Base-by-base conservation (phyloP, 1,284 basidiomycete genomes). In the Athelia sp. region DNA sequence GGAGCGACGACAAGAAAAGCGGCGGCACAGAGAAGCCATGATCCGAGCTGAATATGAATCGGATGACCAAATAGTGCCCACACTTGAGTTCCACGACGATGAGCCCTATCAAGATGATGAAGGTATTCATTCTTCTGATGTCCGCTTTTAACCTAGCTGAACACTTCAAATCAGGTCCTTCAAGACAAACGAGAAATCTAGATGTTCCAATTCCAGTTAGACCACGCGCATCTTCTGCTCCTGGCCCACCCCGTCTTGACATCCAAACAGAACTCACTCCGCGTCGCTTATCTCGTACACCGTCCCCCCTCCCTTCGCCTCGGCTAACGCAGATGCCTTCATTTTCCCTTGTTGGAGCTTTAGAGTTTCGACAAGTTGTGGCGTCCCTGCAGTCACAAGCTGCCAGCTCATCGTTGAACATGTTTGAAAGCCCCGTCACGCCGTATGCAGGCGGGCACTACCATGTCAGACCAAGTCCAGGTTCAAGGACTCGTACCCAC, bases 331-430 rank as follows among this genome's bases (percentile, higher is more conserved):
- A 81, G 51, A 78, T 90, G 68, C 87, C 87, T 1, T 89, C 87
- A 1, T 93, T 94, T 66, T 96, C 93, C 4, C 78, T 98, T 1
- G 80, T 97, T 2, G 91, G 94, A 9, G 94, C 95, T 0, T 81
- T 98, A 47, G 95, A 98, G 65, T 98, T 98, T 67, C 77, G 92
- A 23, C 87, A 94, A 52, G 89, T 97, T 14, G 87, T 98, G 14
- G 78, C 87, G 15, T 87, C 87, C 0, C 73, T 98, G 9, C 79
- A 84, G 50, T 74, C 76, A 46, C 76, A 87, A 56, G 81, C 85
- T 1, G 71, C 82, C 0, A 70, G 73, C 0, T 68, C 76, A 0
- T 74, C 80, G 1, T 68, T 90, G 34, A 74, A 67, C 47, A 69
- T 81, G 4, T 90, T 90, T 54, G 85, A 89, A 47, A 78, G 75